Base-by-base conservation (phyloP, 2,329 filamentous ascomycete species). In the Monilinia vaccinii-corymbosi region DNA sequence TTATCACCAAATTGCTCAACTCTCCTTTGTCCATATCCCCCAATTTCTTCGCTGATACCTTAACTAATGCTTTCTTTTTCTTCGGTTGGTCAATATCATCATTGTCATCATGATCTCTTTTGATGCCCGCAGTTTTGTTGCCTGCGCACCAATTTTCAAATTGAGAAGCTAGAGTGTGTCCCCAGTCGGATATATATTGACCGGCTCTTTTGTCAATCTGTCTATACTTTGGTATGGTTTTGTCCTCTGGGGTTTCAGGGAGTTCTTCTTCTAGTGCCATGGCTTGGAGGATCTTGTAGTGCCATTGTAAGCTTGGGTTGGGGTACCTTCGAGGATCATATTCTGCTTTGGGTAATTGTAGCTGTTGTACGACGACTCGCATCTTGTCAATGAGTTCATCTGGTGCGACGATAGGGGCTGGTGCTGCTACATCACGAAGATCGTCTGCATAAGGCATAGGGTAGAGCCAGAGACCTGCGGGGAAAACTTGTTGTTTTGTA, bases 251-350 rank as follows among this genome's bases (percentile, higher is more conserved):
- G 53, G 86, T 81, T 2, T 82, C 78, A 49, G 92, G 92, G 1
- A 96, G 76, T 66, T 97, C 92, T 71, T 99, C 94, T 40, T 96
- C 92, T 0, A 99, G 79, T 0, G 94, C 94, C 60, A 97, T 80
- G 8, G 89, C 88, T 74, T 99, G 94, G 0, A 99, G 77, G 49
- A 99, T 96, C 63, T 85, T 87, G 77, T 97, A 99, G 75, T 97
- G 94, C 92, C 93, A 99, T 75, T 99, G 94, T 28, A 99, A 78
- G 10, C 89, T 82, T 11, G 92, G 91, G 63, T 99, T 99, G 0
- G 94, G 90, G 69, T 97, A 97, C 69, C 88, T 94, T 1, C 79
- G 77, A 1, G 93, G 92, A 66, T 96, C 88, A 70, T 95, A 99
- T 36, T 82, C 79, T 7, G 82, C 91, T 69, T 89, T 92, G 0